These are phyloP conservation scores for Nemania sp. DNA, from an alignment of 2,329 filamentous ascomycete genomes.

Conservation along the genomic window DNA sequence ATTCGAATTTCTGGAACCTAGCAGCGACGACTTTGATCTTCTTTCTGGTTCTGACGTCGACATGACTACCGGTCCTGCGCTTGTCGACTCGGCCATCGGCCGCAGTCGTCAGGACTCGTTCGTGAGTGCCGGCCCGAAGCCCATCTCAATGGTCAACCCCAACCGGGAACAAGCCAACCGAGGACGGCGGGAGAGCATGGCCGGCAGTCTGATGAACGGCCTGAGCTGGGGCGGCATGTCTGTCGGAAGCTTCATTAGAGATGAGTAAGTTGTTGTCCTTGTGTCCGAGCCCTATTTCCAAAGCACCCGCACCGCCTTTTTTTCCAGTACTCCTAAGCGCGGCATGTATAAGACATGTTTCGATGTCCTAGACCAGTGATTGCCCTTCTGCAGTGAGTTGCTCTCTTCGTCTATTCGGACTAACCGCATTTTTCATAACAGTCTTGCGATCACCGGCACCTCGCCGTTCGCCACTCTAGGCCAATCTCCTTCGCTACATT, in stretches of 20 bases:
- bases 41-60: conserved; percentile 41
- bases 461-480: conserved; percentile 81
- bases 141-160: conserved; percentile 67
- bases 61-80: conserved; percentile 63
- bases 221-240: conserved; percentile 98
- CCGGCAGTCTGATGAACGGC: conserved; percentile 71
- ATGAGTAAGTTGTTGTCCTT: conserved; percentile 75
- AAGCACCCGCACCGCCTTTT: too few species aligned
- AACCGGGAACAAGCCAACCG: conserved; percentile 62
- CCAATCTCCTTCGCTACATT: conserved; percentile 94
- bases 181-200: conserved; percentile 63
- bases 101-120: conserved; percentile 67
- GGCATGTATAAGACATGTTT: conserved; percentile 21
- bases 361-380: conserved; percentile 26
- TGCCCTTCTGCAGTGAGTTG: too few species aligned
- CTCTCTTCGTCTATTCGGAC: conserved; percentile 20
- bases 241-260: conserved; percentile 93
- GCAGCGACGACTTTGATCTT: conserved; percentile 28
- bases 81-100: conserved; percentile 62
- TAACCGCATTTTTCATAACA: conserved; percentile 47
- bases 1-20: conserved; percentile 30
- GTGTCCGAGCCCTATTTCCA: conserved; percentile 1
- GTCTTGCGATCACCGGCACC: conserved; percentile 92
- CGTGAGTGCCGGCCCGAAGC: conserved; percentile 66
- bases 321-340: too few species aligned